phyloP scores from a whole-genome alignment of 1,284 basidiomycete species.

The Thecaphora thlaspeos region DNA sequence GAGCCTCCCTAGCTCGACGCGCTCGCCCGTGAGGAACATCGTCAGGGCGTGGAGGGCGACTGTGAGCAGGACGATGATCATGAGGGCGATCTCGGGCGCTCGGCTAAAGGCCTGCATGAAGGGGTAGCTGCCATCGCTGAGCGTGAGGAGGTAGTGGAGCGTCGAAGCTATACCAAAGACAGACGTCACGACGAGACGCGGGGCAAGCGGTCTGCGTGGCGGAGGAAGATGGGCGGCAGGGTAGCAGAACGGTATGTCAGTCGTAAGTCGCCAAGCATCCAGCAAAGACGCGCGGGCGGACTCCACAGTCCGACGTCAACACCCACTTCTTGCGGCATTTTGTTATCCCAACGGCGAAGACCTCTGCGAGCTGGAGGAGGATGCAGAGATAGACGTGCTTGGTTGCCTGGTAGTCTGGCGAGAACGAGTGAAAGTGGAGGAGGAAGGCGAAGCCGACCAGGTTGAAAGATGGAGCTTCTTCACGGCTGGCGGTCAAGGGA shows the following conservation, averaged over 20 bases:
- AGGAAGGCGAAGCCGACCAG: conserved; percentile 48
- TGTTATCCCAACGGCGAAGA: conserved; percentile 23
- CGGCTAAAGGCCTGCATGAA: conserved; percentile 44
- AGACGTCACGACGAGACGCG: conserved; percentile 37
- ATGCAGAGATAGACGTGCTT: conserved; percentile 49
- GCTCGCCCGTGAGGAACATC: conserved; percentile 41
- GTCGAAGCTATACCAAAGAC: conserved; percentile 33
- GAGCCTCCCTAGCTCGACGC: conserved; percentile 27
- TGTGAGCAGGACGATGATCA: conserved; percentile 41
- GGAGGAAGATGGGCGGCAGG: too few species aligned
- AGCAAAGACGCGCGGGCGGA: too few species aligned
- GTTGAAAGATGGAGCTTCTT: conserved; percentile 49
- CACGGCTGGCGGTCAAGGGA: conserved; percentile 7
- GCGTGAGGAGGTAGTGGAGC: conserved; percentile 38
- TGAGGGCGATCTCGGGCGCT: conserved; percentile 35
- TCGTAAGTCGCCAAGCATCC: too few species aligned
- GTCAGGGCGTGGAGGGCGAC: conserved; percentile 44
- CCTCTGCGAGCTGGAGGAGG: conserved; percentile 41
- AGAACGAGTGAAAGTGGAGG: conserved; percentile 42
- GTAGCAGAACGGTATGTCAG: too few species aligned
- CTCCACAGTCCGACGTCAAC: too few species aligned
- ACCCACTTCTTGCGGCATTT: conserved; percentile 13
- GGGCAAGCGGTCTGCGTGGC: conserved; percentile 14
- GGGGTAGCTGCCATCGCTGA: conserved; percentile 31
- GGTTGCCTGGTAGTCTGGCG: conserved; percentile 35